These are phyloP conservation scores for Apiosordaria backusii DNA, from an alignment of 495 filamentous ascomycete genomes.

Conservation along the genomic window DNA sequence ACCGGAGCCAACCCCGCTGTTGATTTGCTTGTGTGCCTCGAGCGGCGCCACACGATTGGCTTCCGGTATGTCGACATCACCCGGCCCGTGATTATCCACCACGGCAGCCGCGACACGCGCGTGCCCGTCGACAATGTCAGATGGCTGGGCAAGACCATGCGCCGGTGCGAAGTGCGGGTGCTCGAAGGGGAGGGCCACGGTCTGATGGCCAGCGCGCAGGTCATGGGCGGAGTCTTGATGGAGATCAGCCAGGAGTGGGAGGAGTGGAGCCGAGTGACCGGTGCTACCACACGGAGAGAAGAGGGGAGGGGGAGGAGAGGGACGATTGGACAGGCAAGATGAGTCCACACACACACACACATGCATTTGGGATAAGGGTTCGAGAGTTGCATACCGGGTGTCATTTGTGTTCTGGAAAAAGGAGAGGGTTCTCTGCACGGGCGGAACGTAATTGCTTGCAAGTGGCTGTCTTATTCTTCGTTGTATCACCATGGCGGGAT, in stretches of 20 bases:
- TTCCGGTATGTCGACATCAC: slow-evolving; percentile 97
- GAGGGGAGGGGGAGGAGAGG: slow-evolving; percentile 24
- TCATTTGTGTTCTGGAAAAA: not conserved
- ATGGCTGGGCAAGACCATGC: slow-evolving; percentile 94
- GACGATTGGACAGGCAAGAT: slow-evolving; percentile 28
- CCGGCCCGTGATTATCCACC: slow-evolving; percentile 84
- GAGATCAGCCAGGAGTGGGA: slow-evolving; percentile 96
- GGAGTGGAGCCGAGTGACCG: slow-evolving; percentile 66
- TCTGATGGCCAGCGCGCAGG: slow-evolving; percentile 87
- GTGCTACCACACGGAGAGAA: slow-evolving; percentile 24
- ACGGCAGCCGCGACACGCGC: slow-evolving; percentile 84
- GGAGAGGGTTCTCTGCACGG: not conserved
- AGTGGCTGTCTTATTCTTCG: not conserved
- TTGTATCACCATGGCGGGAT: not conserved
- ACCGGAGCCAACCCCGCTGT: slow-evolving; percentile 89
- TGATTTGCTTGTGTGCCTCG: slow-evolving; percentile 87
- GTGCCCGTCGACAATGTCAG: slow-evolving; percentile 93
- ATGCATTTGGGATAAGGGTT: not conserved
- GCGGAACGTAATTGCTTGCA: not conserved
- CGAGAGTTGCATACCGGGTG: not conserved
- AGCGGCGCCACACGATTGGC: slow-evolving; percentile 85
- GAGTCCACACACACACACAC: not conserved
- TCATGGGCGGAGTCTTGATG: slow-evolving; percentile 90
- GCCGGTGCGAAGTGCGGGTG: slow-evolving; percentile 83
- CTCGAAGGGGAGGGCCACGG: slow-evolving; percentile 93